Evolutionary conservation across 2,329 filamentous ascomycete genomes (phyloP), one percentile per base, ranked within the genome.

Genomic region (Coniosporium tulheliwenetii): DNA sequence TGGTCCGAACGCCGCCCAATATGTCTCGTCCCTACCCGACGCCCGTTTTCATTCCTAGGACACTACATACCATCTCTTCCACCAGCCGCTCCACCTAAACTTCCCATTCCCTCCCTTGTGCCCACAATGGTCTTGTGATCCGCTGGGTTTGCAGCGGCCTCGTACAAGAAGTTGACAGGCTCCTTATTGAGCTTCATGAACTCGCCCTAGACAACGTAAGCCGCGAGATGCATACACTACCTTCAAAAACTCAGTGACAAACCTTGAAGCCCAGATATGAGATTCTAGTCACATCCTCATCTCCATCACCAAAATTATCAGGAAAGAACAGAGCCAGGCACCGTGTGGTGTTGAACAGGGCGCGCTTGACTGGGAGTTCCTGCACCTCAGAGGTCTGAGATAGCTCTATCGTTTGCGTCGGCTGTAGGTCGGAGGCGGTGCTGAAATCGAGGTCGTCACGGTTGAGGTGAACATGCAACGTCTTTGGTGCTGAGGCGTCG

Each of bases 401-500:
- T 10, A 95, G 71, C 55, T 83, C 76, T 36, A 96, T 70, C 3
- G 67, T 77, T 58, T 95, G 89, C 1, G 81, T 82, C 0, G 85
- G 73, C 10, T 68, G 53, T 32, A 78, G 65, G 38, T 87, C 80
- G 35, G 78, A 71, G 15, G 82, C 87, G 0, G 76, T 72, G 37
- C 67, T 63, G 62, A 96, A 98, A 64, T 96, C 91, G 44, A 98
- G 66, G 60, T 87, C 79, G 46, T 85, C 77, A 43, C 79, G 76
- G 70, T 98, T 98, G 64, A 83, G 70, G 66, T 85, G 93, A 37
- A 98, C 67, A 55, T 87, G 86, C 37, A 96, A 68, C 2, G 85
- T 95, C 46, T 74, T 75, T 2, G 91, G 91, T 2, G 86, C 85
- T 16, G 72, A 75, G 41, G 67, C 57, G 7, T 78, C 75, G 35